Conservation (phyloP, 2,329 filamentous ascomycete species). For the Aciculosporium take region DNA sequence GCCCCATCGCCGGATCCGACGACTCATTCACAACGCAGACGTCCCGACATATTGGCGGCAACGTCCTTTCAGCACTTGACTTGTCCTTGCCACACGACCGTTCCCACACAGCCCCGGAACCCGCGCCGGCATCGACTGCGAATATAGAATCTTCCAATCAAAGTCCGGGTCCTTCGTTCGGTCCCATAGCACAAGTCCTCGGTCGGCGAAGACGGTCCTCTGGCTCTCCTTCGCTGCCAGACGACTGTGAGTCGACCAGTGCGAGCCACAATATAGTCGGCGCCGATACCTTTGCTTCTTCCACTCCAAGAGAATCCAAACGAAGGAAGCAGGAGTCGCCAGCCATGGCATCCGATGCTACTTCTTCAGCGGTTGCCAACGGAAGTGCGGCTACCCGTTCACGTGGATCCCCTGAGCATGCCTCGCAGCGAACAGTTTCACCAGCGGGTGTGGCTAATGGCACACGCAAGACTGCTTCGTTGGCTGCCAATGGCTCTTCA, state of each 20-base stretch:
- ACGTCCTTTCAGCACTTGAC: conserved; percentile 27
- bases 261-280: conserved; percentile 11
- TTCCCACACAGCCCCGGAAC: conserved; percentile 12
- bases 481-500: conserved; percentile 40
- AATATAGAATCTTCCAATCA: conserved; percentile 27
- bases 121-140: conserved; percentile 19
- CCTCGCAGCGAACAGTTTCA: conserved; percentile 11
- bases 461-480: conserved; percentile 26
- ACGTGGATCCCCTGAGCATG: conserved; percentile 28
- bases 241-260: conserved; percentile 13
- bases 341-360: conserved; percentile 51
- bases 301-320: conserved; percentile 18
- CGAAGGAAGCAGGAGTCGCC: conserved; percentile 40
- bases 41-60: conserved; percentile 33
- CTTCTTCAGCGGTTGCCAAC: conserved; percentile 36
- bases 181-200: conserved; percentile 26
- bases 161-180: conserved; percentile 12
- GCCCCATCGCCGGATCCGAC: conserved; percentile 39
- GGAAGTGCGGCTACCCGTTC: conserved; percentile 29
- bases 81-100: conserved; percentile 12
- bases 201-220: conserved; percentile 41
- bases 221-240: conserved; percentile 23
- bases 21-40: conserved; percentile 44
- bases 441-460: conserved; percentile 29
- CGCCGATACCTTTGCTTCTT: conserved; percentile 7